phyloP scores from a whole-genome alignment of 441 rosid genomes.

The Populus tomentosa region DNA sequence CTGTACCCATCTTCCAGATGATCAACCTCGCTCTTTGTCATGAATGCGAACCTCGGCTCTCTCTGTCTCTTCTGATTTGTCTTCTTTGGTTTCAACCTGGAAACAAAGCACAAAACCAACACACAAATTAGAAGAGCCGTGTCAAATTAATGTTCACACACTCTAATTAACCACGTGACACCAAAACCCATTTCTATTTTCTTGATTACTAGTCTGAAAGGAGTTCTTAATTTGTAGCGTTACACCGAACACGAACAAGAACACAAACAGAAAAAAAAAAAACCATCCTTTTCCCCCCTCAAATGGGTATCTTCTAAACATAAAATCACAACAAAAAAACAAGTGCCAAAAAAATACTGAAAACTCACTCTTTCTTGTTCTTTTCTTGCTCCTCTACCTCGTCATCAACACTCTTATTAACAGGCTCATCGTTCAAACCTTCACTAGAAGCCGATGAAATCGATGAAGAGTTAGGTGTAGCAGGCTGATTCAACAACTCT shows the following conservation, averaged over 20 bases:
- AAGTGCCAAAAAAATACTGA: neutral
- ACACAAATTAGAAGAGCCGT: constrained; percentile 5
- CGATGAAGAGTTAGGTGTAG: constrained; percentile 80
- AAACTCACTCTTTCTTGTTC: constrained; percentile 57
- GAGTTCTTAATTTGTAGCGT: neutral
- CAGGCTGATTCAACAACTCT: constrained; percentile 59
- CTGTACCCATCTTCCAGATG: constrained; percentile 91
- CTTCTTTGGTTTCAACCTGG: constrained; percentile 80
- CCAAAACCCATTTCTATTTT: neutral
- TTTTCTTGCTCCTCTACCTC: constrained; percentile 44
- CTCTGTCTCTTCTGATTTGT: constrained; percentile 73
- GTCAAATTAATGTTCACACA: neutral
- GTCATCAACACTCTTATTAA: constrained; percentile 28
- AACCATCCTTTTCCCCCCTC: constrained; percentile 1
- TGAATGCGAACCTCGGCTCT: constrained; percentile 86
- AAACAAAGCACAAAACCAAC: constrained; percentile 1
- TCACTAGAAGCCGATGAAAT: constrained; percentile 72
- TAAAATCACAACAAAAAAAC: neutral
- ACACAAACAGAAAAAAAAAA: neutral
- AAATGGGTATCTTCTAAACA: neutral
- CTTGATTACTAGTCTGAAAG: neutral
- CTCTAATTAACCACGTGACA: neutral
- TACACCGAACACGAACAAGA: neutral
- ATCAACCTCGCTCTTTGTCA: constrained; percentile 93
- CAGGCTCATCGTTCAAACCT: constrained; percentile 37